These are phyloP conservation scores for Ophiostoma angusticollis DNA, from an alignment of 2,329 filamentous ascomycete genomes.

Conservation along the genomic window DNA sequence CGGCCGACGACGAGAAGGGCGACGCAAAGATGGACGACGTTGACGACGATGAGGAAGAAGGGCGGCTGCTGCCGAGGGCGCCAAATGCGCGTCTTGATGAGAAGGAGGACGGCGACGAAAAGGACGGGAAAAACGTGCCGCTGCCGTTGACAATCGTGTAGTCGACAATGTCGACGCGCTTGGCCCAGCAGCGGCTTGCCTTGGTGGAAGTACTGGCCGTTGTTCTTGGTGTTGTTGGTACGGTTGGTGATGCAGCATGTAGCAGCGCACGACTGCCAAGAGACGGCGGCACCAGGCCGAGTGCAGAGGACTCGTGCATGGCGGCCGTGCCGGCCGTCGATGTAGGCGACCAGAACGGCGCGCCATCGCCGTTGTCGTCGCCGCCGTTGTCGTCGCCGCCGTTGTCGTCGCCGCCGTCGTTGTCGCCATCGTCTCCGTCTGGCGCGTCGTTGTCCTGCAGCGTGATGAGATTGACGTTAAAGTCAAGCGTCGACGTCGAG, in stretches of 20 bases:
- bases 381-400: background rate
- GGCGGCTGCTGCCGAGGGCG: too few species aligned
- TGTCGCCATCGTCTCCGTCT: slow-evolving; percentile 19
- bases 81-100: too few species aligned
- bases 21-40: too few species aligned
- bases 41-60: too few species aligned
- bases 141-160: slow-evolving; percentile 39
- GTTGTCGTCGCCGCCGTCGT: background rate
- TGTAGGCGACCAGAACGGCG: too few species aligned
- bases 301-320: too few species aligned
- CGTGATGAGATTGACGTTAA: slow-evolving; percentile 29
- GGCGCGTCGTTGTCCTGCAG: slow-evolving; percentile 49
- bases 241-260: slow-evolving; percentile 1
- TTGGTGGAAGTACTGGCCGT: too few species aligned
- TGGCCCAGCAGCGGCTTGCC: slow-evolving; percentile 55
- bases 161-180: slow-evolving; percentile 46
- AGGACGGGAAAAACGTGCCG: background rate
- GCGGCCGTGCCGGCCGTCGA: too few species aligned
- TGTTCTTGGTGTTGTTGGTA: slow-evolving; percentile 24
- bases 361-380: too few species aligned
- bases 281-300: too few species aligned
- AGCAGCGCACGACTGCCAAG: too few species aligned
- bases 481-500: slow-evolving; percentile 4
- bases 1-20: background rate
- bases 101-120: background rate